Percentiles rank a stretch among this genome's conserved stretches.
These are phyloP conservation scores for Pilasporangium apinafurcum DNA, from an alignment of 352 stramenopile genomes.

Conservation along the genomic window DNA sequence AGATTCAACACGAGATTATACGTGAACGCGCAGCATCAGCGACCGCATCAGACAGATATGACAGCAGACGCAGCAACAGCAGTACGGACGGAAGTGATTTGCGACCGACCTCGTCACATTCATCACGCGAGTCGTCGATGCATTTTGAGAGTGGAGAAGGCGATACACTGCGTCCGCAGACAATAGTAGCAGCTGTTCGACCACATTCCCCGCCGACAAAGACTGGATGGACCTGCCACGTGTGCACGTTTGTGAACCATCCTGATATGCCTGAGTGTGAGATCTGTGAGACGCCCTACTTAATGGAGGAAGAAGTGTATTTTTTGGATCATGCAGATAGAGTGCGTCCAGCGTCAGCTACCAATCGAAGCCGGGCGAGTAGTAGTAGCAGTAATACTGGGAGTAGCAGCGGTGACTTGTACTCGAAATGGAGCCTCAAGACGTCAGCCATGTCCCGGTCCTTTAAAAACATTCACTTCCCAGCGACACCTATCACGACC, in stretches of 20 bases:
- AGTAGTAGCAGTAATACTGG: constrained; percentile 7
- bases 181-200: no score
- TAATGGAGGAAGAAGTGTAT: constrained; percentile 10
- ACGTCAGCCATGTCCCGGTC: constrained; percentile 27
- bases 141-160: background rate
- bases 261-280: constrained; percentile 56
- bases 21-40: constrained; percentile 1
- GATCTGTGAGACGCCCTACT: constrained; percentile 55
- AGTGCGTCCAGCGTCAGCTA: background rate
- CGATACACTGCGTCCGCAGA: background rate
- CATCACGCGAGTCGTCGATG: constrained; percentile 1
- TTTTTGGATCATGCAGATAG: constrained; percentile 10
- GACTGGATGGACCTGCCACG: constrained; percentile 59
- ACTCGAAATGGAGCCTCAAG: constrained; percentile 19
- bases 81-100: no score
- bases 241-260: constrained; percentile 83
- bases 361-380: background rate
- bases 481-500: constrained; percentile 29
- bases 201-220: no score
- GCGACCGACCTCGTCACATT: background rate
- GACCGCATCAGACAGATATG: no score
- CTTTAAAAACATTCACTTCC: constrained; percentile 36
- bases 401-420: no score
- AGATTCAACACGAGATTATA: constrained; percentile 11
- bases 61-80: background rate